Evolutionary conservation across 768 basidiomycete genomes (phyloP), one percentile per base, ranked within the genome.

Genomic region (Podaxis carcinomalis): DNA sequence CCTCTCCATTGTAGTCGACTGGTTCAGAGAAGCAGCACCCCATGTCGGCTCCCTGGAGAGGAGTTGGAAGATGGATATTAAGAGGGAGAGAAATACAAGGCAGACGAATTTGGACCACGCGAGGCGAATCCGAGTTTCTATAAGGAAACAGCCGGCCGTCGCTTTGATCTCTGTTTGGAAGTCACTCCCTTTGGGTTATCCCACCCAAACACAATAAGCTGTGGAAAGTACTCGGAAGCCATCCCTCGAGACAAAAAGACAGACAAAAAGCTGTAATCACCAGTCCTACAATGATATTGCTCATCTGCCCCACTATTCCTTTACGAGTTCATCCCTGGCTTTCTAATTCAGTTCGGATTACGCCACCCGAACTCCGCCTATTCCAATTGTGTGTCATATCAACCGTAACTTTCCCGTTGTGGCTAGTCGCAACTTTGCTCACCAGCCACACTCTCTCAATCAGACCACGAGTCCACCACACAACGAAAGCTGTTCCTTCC

Each of bases 1-100:
- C 85, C 69, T 94, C 92, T 51, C 82, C 79, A 64, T 91, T 87
- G 73, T 92, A 92, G 78, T 95, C 92, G 66, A 95, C 83, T 21
- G 90, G 90, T 75, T 92, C 81, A 74, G 86, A 85, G 69, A 84
- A 79, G 71, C 82, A 82, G 73, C 81, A 83, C 70, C 85, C 85
- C 85, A 87, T 87, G 57, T 73, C 73, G 79, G 77, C 75, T 65
- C 69, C 69, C 72, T 62, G 63, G 68, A 69, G 63, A 63, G 55
- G 66, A 61, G 65, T 62, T 39, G 66, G 69, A 67, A 59, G 61
- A 55, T 59, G 72, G 72, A 74, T 74, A 73, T 47, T 54, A 59
- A 78, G 73, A 72, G 72, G 67, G 63, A 63, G 49, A 56, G 59
- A 64, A 77, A 68, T 72, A 77, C 77, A 79, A 79, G 74, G 73